Evolutionary conservation across 2,329 filamentous ascomycete genomes (phyloP), one percentile per base, ranked within the genome.

Genomic region (Didymella segeticola): DNA sequence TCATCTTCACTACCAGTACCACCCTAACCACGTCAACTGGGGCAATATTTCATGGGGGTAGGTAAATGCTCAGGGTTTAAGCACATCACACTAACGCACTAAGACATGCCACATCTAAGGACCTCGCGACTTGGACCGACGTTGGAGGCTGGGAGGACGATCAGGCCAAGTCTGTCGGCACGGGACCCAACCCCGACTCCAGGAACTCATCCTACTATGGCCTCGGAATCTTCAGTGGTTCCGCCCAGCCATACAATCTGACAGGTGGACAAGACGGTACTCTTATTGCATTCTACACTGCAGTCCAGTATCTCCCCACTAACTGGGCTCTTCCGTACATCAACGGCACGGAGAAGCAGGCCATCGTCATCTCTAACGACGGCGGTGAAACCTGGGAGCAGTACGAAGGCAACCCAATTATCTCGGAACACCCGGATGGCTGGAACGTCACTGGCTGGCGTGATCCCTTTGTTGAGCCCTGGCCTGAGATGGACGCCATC

Each of bases 1-100:
- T 53, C 82, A 84, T 57, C 61, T 83, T 7, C 80, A 80, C 61
- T 84, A 81, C 63, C 82, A 85, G 64, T 83, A 76, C 72, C 75
- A 80, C 60, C 77, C 77, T 1, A 67, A 80, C 41, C 77, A 80
- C 53, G 73, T 79, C 59, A 77, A 77, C 55, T 79, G 78, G 77
- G 78, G 78, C 14, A 79, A 79, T 56, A 79, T 79, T 31, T 72
- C 69, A 8, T 73, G 70, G 70, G 71, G 70, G 66, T 66, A 61
- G 20, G 53, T 46, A 1, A 41, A 12, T n/a, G 8, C 23, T 1
- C 37, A 5, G 5, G 15, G 17, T 14, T 33, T 30, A 23, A 27
- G 15, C 64, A 26, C 61, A 74, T 70, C 69, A 76, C 10, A 39
- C 56, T 66, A 50, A 65, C 33, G 20, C 23, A 10, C 81, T 78